Base-by-base conservation (phyloP, 2,329 filamentous ascomycete species). In the Byssoonygena ceratinophila region DNA sequence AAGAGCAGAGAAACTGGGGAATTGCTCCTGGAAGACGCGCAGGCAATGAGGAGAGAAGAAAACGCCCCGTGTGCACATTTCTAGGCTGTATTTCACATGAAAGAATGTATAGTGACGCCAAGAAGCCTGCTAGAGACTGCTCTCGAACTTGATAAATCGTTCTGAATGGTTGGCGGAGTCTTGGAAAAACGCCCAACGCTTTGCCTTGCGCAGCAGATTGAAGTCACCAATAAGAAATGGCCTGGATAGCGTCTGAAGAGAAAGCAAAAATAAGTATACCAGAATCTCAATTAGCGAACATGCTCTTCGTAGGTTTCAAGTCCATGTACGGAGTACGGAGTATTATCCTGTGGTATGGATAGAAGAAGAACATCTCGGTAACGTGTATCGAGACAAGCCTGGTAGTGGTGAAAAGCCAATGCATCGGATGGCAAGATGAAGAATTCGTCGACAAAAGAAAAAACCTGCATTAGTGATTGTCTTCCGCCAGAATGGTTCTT, bases 21-120 rank as follows among this genome's bases (percentile, higher is more conserved):
- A 51, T 47, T n/a, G n/a, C 25, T 54, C 54, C 51, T 53, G 31
- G 51, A 53, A 55, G 43, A 20, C 11, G 3, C 29, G 37, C 36
- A 37, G 45, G 51, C 32, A 41, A 14, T 14, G 23, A 44, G 6
- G 14, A 41, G 3, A 16, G 25, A 16, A 16, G 8, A 23, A 29
- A 16, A 44, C 6, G 4, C 23, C 23, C n/a, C 27, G 23, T 46
- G 29, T 25, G 22, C 23, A 8, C 11, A 18, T 2, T 11, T 4
- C n/a, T 9, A 18, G 46, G 46, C n/a, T 39, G 46, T 25, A 37
- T 27, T 31, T 32, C 20, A 8, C 27, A 20, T 34, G 1, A 14
- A 27, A 31, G 12, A 34, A 12, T 46, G 16, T 18, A 18, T 18
- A 46, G 29, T 18, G 31, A 34, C 14, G 36, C 39, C 47, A 41